These are phyloP conservation scores for Globisporangium viniferum DNA, from an alignment of 352 stramenopile species.

Conservation along the genomic window DNA sequence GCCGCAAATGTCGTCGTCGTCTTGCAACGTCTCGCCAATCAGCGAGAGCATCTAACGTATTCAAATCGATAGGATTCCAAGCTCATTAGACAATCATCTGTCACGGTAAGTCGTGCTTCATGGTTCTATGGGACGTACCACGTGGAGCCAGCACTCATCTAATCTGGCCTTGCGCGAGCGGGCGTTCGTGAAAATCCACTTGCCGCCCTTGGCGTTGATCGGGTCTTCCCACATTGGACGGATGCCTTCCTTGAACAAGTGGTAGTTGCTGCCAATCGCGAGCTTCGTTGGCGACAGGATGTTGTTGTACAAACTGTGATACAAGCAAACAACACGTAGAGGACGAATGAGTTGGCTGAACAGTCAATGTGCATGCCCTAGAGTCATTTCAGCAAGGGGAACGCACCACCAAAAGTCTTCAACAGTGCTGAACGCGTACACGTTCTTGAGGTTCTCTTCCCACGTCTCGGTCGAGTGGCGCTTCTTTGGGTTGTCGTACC, in stretches of 20 bases:
- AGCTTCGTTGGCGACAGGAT: slow-evolving; percentile 89
- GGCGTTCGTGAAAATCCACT: slow-evolving; percentile 96
- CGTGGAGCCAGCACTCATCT: slow-evolving; percentile 96
- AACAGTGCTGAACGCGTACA: slow-evolving; percentile 94
- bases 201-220: slow-evolving; percentile 93
- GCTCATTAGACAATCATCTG: background rate
- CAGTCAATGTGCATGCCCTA: background rate
- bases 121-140: slow-evolving; percentile 46
- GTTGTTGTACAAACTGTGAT: slow-evolving; percentile 91
- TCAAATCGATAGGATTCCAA: background rate
- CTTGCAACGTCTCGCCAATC: slow-evolving; percentile 95
- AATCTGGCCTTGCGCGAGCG: slow-evolving; percentile 91
- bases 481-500: slow-evolving; percentile 91
- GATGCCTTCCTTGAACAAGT: slow-evolving; percentile 96
- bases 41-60: slow-evolving; percentile 88
- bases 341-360: background rate
- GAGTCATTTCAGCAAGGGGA: background rate
- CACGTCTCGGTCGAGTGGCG: slow-evolving; percentile 83
- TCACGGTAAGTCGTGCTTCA: background rate
- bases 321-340: background rate
- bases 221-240: slow-evolving; percentile 97
- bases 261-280: slow-evolving; percentile 94
- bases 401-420: slow-evolving; percentile 96
- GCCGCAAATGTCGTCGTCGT: slow-evolving; percentile 93
- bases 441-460: slow-evolving; percentile 90